A percentile compares a stretch with the other conserved stretches of the same genome.
These are phyloP conservation scores for Boletellus ananas DNA, from an alignment of 768 basidiomycete species.

Conservation along the genomic window DNA sequence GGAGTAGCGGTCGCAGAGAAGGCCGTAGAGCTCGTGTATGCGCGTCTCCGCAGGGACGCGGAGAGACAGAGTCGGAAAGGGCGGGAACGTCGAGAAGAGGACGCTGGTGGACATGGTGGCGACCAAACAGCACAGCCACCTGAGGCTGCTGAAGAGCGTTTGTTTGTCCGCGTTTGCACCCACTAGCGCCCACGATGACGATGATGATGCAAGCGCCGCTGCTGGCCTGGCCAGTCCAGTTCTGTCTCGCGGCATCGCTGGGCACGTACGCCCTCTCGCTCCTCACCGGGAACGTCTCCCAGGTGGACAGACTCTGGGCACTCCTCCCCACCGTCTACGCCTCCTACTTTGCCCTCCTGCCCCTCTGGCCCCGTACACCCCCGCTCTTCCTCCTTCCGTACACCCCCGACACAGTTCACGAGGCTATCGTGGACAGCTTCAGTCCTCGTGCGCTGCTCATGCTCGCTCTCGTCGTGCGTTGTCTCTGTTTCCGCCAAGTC, in stretches of 20 bases:
- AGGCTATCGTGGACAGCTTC: slow-evolving; percentile 37
- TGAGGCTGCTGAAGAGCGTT: no score
- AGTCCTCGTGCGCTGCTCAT: slow-evolving; percentile 76
- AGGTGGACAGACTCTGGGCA: slow-evolving; percentile 82
- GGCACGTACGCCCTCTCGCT: slow-evolving; percentile 58
- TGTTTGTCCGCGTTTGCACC: no score
- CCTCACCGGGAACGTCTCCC: slow-evolving; percentile 75
- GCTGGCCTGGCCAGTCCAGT: slow-evolving; percentile 60
- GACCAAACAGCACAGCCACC: no score
- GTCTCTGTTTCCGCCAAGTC: background rate
- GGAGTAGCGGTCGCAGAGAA: slow-evolving; percentile 46
- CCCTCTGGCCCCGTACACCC: slow-evolving; percentile 44
- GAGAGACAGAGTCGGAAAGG: slow-evolving; percentile 55
- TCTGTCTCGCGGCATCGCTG: slow-evolving; percentile 48
- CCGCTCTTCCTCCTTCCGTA: slow-evolving; percentile 47
- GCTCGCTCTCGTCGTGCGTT: slow-evolving; percentile 57
- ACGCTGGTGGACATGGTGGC: slow-evolving; percentile 46
- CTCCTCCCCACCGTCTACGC: slow-evolving; percentile 81
- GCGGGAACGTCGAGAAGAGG: slow-evolving; percentile 57
- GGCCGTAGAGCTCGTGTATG: slow-evolving; percentile 39
- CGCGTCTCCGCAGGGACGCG: slow-evolving; percentile 39
- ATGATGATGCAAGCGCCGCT: slow-evolving; percentile 27
- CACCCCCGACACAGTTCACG: slow-evolving; percentile 45
- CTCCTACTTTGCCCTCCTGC: slow-evolving; percentile 76
- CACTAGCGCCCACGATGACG: background rate